Evolutionary conservation across 2,329 filamentous ascomycete species (phyloP), one percentile per base, ranked within the genome.

Genomic region (Epichloe aotearoae): DNA sequence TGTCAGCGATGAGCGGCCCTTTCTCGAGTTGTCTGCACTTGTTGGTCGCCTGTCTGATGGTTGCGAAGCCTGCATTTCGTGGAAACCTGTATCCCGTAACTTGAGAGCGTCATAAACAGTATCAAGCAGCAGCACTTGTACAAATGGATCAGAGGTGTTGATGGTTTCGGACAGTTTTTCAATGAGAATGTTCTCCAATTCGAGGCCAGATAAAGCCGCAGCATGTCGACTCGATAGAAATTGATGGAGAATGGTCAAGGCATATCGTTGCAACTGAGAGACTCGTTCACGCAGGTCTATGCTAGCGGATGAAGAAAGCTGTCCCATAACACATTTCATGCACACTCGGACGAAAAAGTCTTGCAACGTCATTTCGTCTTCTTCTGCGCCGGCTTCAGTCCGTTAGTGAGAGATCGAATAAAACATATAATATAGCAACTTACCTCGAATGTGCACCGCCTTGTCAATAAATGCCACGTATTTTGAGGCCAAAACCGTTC

Each of bases 51-150:
- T 77, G 55, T 80, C 76, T 6, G 66, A 68, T 1, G 61, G 66
- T 2, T 75, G 71, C 0, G 74, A 73, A 4, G 61, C 55, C 4
- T 73, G 71, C 10, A 62, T 57, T 33, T 75, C 73, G 3, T 62
- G 57, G 0, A 65, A 60, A 2, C 65, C 58, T 3, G 66, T 56
- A 46, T 79, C 74, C 41, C 76, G 72, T 41, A 93, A 74, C 60
- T 82, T 88, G 10, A 96, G 73, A 3, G 84, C 75, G 45, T 82
- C 81, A 58, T 86, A 80, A 3, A 90, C 77, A n/a, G 87, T 82
- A 59, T 90, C 86, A 23, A 96, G 76, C 10, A 95, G 69, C 0
- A 88, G 74, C 14, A 85, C 82, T 60, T 95, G 89, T 1, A 91
- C 76, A 49, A 82, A 82, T 33, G 82, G 76, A 57, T 88, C 86